Conservation (phyloP, 1,284 basidiomycete genomes). For the Apiotrichum veenhuisii region DNA sequence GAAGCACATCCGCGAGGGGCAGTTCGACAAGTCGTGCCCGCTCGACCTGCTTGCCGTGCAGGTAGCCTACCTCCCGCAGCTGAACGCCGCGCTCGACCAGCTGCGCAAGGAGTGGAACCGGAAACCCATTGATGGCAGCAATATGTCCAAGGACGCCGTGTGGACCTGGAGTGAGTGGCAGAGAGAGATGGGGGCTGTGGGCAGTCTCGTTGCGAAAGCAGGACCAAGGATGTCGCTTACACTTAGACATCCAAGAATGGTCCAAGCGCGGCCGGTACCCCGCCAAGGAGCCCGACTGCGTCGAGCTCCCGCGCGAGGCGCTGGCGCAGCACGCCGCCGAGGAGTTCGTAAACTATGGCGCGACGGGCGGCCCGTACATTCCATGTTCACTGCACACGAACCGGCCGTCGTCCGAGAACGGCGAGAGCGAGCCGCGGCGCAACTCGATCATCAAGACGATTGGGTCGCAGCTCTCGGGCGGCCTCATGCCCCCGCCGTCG, state of each 20-base stretch:
- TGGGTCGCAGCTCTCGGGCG: not conserved
- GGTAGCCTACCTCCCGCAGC: not conserved
- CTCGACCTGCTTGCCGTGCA: not conserved
- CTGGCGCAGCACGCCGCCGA: not conserved
- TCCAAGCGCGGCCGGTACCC: conserved; percentile 1
- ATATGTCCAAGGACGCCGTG: not conserved
- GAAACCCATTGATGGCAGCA: not conserved
- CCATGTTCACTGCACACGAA: not conserved
- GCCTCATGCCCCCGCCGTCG: not conserved
- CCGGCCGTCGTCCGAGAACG: not conserved
- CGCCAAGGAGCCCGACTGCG: not conserved
- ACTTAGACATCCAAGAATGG: conserved; percentile 2
- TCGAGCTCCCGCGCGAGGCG: conserved; percentile 1
- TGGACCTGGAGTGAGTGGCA: conserved; percentile 1
- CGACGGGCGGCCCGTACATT: conserved; percentile 1
- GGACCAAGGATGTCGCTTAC: not conserved
- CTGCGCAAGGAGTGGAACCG: conserved; percentile 1
- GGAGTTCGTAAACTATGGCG: conserved; percentile 5
- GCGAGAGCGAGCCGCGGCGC: not conserved
- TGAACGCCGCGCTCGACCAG: not conserved
- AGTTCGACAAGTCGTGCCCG: not conserved
- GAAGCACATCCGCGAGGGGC: not conserved
- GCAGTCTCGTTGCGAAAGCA: not conserved
- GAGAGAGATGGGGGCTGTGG: not conserved
- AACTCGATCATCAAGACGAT: not conserved